A percentile compares a stretch with the other conserved stretches of the same genome.
phyloP scores from a whole-genome alignment of 148 eudicot genomes.

The Camellia lanceoleosa region DNA sequence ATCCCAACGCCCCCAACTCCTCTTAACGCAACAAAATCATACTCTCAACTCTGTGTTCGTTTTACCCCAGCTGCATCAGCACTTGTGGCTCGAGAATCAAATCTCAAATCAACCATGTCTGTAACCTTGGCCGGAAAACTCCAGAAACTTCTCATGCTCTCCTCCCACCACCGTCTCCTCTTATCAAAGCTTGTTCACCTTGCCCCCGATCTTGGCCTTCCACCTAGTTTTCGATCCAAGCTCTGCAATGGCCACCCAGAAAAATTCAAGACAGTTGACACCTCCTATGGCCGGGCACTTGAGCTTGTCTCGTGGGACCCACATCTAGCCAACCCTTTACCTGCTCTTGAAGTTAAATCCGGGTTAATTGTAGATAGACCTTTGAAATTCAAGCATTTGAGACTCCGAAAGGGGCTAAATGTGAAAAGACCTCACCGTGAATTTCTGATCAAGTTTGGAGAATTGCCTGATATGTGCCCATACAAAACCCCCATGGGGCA shows the following conservation, averaged over 20 bases:
- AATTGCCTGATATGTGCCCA: conserved; percentile 73
- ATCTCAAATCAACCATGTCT: conserved; percentile 46
- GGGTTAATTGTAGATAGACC: conserved; percentile 80
- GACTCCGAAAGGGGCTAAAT: conserved; percentile 67
- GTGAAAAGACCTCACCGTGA: conserved; percentile 68
- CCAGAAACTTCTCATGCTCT: conserved; percentile 83
- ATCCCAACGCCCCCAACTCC: conserved; percentile 71
- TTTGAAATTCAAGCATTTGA: conserved; percentile 78
- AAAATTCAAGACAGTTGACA: conserved; percentile 70
- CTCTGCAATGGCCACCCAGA: conserved; percentile 78
- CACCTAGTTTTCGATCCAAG: conserved; percentile 61
- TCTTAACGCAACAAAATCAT: conserved; percentile 52
- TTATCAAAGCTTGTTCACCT: conserved; percentile 80
- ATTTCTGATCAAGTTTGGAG: conserved; percentile 58
- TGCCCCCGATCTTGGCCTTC: conserved; percentile 85
- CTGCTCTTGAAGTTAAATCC: conserved; percentile 30
- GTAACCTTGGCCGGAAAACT: conserved; percentile 54
- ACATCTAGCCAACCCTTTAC: conserved; percentile 44
- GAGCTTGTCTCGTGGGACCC: conserved; percentile 82
- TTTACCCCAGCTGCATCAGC: conserved; percentile 76
- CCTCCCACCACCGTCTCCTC: conserved; percentile 65
- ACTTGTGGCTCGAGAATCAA: conserved; percentile 53
- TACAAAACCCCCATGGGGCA: conserved; percentile 50
- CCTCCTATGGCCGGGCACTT: conserved; percentile 92
- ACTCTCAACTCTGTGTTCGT: conserved; percentile 77